phyloP scores from a whole-genome alignment of 331 rosid genomes.

The Arachis monticola region DNA sequence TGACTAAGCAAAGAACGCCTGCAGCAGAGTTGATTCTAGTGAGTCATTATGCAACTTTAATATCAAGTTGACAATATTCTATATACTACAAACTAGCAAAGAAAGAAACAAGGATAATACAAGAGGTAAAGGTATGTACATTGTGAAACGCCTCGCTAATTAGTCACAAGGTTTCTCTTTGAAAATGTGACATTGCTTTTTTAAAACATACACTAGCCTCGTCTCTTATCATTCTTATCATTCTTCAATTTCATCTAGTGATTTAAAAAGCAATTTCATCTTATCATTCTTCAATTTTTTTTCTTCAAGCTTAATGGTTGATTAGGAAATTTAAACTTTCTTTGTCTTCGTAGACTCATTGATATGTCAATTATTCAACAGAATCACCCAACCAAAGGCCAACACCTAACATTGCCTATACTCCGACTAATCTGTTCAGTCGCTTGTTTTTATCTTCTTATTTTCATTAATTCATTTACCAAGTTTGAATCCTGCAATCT shows the following conservation, averaged over 20 bases:
- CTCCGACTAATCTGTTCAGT: too few species aligned
- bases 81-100: slow-evolving; percentile 1
- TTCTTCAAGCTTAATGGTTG: background rate
- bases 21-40: slow-evolving; percentile 41
- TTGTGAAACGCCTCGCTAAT: background rate
- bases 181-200: too few species aligned
- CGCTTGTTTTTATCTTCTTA: too few species aligned
- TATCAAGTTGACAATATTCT: background rate
- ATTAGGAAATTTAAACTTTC: background rate
- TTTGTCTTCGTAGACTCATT: background rate
- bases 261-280: too few species aligned
- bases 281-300: too few species aligned
- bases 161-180: too few species aligned
- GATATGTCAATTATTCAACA: background rate
- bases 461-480: too few species aligned
- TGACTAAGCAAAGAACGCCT: slow-evolving; percentile 98
- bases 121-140: background rate
- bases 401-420: background rate
- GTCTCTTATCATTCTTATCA: too few species aligned
- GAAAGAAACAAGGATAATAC: slow-evolving; percentile 24
- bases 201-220: too few species aligned
- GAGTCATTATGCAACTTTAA: slow-evolving; percentile 32
- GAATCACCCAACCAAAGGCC: background rate
- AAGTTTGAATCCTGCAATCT: too few species aligned
- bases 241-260: too few species aligned